Percentiles rank a stretch among this genome's conserved stretches.
Evolutionary conservation across 1,284 basidiomycete genomes (phyloP).

Genomic region (Tilletia indica): DNA sequence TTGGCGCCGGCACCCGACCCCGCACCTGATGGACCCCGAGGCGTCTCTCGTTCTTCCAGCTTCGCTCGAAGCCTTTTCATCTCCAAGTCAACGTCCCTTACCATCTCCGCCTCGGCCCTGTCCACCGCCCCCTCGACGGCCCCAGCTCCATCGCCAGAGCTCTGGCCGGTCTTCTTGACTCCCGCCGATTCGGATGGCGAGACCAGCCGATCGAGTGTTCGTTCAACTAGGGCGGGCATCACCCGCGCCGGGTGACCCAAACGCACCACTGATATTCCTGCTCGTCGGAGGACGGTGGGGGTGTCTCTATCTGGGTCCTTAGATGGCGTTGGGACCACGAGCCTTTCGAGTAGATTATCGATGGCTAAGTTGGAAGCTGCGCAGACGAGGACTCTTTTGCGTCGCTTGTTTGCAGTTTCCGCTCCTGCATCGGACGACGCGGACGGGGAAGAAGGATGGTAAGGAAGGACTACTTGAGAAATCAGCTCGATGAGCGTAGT

Average conservation of each 20-base stretch:
- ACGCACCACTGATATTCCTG: conserved; percentile 36
- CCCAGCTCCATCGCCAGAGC: neutral
- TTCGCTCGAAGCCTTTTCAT: neutral
- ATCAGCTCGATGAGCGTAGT: conserved; percentile 59
- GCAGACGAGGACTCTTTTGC: conserved; percentile 70
- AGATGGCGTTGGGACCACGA: conserved; percentile 24
- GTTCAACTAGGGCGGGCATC: conserved; percentile 71
- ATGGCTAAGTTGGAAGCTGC: conserved; percentile 89
- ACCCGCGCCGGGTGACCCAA: conserved; percentile 77
- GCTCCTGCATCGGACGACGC: neutral
- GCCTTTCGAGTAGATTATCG: conserved; percentile 57
- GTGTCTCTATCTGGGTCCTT: conserved; percentile 4
- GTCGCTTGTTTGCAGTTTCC: conserved; percentile 37
- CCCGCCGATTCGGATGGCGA: neutral
- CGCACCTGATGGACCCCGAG: neutral
- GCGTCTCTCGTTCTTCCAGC: neutral
- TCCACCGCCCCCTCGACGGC: neutral
- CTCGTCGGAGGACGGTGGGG: conserved; percentile 12
- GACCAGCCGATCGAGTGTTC: conserved; percentile 77
- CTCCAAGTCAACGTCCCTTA: conserved; percentile 14
- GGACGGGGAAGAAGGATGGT: conserved; percentile 11
- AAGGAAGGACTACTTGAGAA: conserved; percentile 42
- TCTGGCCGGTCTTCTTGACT: neutral
- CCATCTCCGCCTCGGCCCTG: conserved; percentile 15
- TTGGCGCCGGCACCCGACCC: neutral